A percentile compares a stretch with the other conserved stretches of the same genome.
Evolutionary conservation across 2,329 filamentous ascomycete species (phyloP).

Genomic region (Didymella pomorum): DNA sequence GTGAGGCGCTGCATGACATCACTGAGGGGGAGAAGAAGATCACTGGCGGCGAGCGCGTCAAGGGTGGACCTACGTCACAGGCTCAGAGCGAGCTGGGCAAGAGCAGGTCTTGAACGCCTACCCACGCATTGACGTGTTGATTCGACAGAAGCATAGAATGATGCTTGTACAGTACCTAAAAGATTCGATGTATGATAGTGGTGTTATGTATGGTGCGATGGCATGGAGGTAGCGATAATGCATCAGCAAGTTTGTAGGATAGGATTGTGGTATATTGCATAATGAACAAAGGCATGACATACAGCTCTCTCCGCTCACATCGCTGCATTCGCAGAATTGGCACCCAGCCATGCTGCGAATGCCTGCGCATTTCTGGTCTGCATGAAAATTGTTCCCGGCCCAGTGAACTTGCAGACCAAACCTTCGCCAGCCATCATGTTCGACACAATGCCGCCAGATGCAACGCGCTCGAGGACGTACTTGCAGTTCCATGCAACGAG

Average conservation of each 20-base stretch:
- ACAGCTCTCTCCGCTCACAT: slow-evolving; percentile 2
- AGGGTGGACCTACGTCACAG: slow-evolving; percentile 40
- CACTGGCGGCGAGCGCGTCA: slow-evolving; percentile 43
- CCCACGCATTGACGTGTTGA: background rate
- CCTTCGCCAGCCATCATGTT: slow-evolving; percentile 83
- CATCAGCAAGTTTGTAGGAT: background rate
- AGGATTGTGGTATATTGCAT: slow-evolving; percentile 11
- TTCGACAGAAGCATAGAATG: background rate
- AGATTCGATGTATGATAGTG: background rate
- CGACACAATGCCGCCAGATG: slow-evolving; percentile 93
- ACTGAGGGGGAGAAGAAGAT: slow-evolving; percentile 46
- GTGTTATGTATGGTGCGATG: background rate
- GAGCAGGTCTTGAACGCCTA: slow-evolving; percentile 25
- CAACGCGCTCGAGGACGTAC: slow-evolving; percentile 87
- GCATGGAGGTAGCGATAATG: background rate
- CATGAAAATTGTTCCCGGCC: slow-evolving; percentile 88
- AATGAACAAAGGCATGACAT: slow-evolving; percentile 4
- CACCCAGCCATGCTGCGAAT: slow-evolving; percentile 62
- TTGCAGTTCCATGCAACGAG: slow-evolving; percentile 97
- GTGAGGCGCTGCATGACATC: slow-evolving; percentile 44
- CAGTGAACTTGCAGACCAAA: slow-evolving; percentile 89
- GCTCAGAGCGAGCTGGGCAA: slow-evolving; percentile 47
- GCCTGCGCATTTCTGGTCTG: slow-evolving; percentile 86
- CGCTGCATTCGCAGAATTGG: slow-evolving; percentile 25
- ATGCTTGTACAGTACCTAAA: background rate